Base-by-base conservation (phyloP, 345 rosid genomes). In the Eucalyptus lansdowneana region DNA sequence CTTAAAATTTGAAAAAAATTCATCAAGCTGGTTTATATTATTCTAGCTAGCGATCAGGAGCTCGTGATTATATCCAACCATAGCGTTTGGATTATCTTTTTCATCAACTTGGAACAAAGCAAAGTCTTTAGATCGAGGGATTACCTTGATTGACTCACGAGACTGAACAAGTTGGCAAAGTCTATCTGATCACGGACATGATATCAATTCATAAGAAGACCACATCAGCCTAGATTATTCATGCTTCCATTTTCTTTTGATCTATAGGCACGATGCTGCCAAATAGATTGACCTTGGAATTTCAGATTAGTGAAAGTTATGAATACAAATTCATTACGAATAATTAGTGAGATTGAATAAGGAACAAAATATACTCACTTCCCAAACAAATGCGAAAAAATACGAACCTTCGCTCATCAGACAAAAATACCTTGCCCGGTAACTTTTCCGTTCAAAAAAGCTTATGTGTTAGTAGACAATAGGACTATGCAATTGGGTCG, bases 401-500 rank as follows among this genome's bases (percentile, higher is more conserved):
- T 24, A 6, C 15, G 8, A 11, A 11, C 8, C 8, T 72, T 72
- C 7, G 2, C 3, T 72, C 14, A 2, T 11, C 14, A 44, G 27
- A 37, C 83, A 72, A 72, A 37, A 19, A 19, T 72, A 21, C 47
- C 9, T 40, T 24, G 6, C 44, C 4, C 0, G 27, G 15, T 21
- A 72, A 72, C 27, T 72, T 37, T 72, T 19, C 14, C 8, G 5
- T 37, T 21, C 14, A 19, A 69, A 6, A 37, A 37, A 34, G 44
- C 8, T 69, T 5, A 19, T 31, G 24, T 34, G 80, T 40, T 0
- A 21, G 1, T 34, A 21, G 45, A 72, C 8, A 53, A 53, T 53
- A 53, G 58, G 25, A 53, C 1, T 53, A 1, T 4, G 5, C 25
- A 53, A 21, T 5, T 0, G 1, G 25, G 5, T 53, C 1, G 11